Percentiles rank a stretch among this genome's conserved stretches.
Conservation (phyloP, 1,284 basidiomycete species). For the Apiotrichum montevideense region DNA sequence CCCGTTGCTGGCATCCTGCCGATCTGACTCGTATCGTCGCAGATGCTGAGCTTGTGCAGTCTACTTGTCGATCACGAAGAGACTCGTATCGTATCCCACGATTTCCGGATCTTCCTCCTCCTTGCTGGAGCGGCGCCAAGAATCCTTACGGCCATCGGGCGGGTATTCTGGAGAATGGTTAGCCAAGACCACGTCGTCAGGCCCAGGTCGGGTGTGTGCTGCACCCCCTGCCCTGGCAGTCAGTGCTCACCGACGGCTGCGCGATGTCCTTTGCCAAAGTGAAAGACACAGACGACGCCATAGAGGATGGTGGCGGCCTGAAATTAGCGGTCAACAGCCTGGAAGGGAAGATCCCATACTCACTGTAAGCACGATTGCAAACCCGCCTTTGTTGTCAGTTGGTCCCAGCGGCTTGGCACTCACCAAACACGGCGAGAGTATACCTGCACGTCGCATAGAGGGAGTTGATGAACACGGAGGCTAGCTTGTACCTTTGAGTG, state of each 20-base stretch:
- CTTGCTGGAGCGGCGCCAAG: too few species aligned
- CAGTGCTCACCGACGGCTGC: conserved; percentile 19
- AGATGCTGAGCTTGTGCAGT: too few species aligned
- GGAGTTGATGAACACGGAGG: conserved; percentile 28
- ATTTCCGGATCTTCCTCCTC: too few species aligned
- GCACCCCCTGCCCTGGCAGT: too few species aligned
- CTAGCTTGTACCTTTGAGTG: conserved; percentile 32
- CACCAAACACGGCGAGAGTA: conserved; percentile 39
- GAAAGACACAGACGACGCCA: conserved; percentile 29
- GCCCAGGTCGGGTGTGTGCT: too few species aligned
- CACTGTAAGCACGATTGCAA: conserved; percentile 33
- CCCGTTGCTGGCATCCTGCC: too few species aligned
- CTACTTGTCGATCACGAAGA: too few species aligned
- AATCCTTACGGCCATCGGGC: too few species aligned
- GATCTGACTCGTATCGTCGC: too few species aligned
- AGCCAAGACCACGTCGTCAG: too few species aligned
- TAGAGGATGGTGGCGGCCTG: conserved; percentile 26
- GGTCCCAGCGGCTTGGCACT: background rate
- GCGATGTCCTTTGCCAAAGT: conserved; percentile 34
- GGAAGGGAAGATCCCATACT: background rate
- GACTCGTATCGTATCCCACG: too few species aligned
- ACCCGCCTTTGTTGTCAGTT: conserved; percentile 21
- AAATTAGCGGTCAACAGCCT: background rate
- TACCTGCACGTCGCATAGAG: conserved; percentile 31
- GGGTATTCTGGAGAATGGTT: background rate